Base-by-base conservation (phyloP, 345 rosid species). In the Salix arbutifolia region DNA sequence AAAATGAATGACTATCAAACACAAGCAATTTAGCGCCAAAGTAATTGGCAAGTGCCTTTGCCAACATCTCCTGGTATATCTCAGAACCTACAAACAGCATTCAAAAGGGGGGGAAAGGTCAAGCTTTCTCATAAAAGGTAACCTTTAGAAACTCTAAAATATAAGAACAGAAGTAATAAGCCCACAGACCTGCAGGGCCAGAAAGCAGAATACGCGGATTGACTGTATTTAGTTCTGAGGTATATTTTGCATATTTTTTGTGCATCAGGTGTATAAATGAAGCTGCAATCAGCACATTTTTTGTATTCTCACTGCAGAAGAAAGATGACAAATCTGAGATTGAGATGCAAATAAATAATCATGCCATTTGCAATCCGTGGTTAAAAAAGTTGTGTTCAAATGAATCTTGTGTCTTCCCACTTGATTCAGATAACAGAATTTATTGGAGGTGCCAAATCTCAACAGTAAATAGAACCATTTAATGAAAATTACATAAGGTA, bases 21-120 rank as follows among this genome's bases (percentile, higher is more conserved):
- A 94, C 83, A 67, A 94, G 96, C 86, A 94, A 80, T 82, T 91
- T 92, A 56, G 98, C 90, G 78, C 88, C 89, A 70, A 90, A 92
- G 85, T 88, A 78, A 48, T 84, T 88, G 61, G 97, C 98, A 83
- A 94, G 96, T 52, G 98, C 96, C 86, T 89, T 91, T 48, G 84
- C 92, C 87, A 94, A 83, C 97, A 89, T 88, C 86, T 94, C 94
- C 87, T 94, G 97, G 78, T 92, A 94, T 78, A 92, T 89, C 81
- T 92, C 97, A 48, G 98, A 94, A 81, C 97, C 98, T 94, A 79
- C 75, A 88, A 72, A 60, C 42, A 46, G 60, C 62, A 79, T 79
- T 64, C 52, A 70, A 35, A 69, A 66, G 37, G 26, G 31, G 69
- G 46, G 69, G 73, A 50, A 72, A 38, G 2, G 9, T 69, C 48